Conservation (phyloP, 495 filamentous ascomycete species). For the Annulohypoxylon moriforme region DNA sequence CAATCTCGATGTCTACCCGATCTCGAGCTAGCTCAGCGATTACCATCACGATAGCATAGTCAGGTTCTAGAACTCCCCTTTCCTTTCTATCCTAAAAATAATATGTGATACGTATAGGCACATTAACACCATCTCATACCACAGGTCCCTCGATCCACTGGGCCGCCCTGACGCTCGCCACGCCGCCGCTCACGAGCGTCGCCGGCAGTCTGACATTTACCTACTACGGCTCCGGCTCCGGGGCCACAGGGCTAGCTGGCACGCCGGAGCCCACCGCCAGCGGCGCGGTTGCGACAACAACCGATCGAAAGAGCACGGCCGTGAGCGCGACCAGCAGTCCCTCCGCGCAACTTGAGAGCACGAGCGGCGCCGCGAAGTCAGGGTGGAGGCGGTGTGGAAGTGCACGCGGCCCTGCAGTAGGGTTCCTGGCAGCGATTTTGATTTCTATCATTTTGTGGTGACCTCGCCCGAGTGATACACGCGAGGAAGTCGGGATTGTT, state of each 20-base stretch:
- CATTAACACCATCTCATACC: background rate
- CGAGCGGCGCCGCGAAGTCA: background rate
- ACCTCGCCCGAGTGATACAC: too few species aligned
- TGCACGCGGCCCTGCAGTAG: too few species aligned
- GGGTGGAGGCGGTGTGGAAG: too few species aligned
- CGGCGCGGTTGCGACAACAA: background rate
- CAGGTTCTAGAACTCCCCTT: background rate
- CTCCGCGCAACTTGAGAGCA: background rate
- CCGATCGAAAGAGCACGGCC: background rate
- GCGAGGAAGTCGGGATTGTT: background rate
- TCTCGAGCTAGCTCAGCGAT: background rate
- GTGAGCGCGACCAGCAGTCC: background rate
- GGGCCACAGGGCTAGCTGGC: background rate
- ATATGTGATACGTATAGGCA: background rate
- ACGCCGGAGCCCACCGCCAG: background rate
- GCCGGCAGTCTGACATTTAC: constrained; percentile 41
- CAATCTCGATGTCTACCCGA: background rate
- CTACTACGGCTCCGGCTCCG: constrained; percentile 18
- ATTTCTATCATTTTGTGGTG: too few species aligned
- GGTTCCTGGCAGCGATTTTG: too few species aligned
- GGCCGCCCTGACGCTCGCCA: constrained; percentile 53
- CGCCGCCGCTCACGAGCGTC: constrained; percentile 40
- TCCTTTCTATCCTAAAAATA: background rate
- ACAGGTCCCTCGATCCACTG: constrained; percentile 48
- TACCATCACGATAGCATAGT: background rate